Conservation (phyloP, 1,139 yeast species). For the Diutina ranongensis region DNA sequence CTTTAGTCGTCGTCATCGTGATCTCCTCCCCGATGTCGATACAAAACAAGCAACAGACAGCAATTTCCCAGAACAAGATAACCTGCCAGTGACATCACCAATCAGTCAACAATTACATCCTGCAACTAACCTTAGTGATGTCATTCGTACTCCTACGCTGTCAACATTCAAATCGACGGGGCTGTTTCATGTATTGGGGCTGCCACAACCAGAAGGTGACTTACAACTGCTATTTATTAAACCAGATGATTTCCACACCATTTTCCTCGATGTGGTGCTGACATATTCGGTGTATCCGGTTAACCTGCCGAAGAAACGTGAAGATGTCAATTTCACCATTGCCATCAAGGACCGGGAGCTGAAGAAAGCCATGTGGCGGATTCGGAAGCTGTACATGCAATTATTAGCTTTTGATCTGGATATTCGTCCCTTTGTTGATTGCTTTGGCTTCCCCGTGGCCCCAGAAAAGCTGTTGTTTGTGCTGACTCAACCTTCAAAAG, state of each 20-base stretch:
- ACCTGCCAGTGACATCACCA: not conserved
- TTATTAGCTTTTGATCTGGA: slow-evolving; percentile 44
- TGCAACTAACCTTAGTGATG: not conserved
- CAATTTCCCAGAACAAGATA: too few relatives aligned
- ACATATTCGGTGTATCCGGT: slow-evolving; percentile 23
- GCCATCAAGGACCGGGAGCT: slow-evolving; percentile 48
- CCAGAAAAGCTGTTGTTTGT: slow-evolving; percentile 45
- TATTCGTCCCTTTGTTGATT: slow-evolving; percentile 41
- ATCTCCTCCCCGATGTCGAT: not conserved
- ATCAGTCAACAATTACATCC: not conserved
- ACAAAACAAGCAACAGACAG: too few relatives aligned
- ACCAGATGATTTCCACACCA: slow-evolving; percentile 56
- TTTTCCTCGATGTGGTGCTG: slow-evolving; percentile 46
- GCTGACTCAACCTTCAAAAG: slow-evolving; percentile 51
- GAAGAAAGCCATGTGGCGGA: slow-evolving; percentile 60
- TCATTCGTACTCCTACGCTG: not conserved
- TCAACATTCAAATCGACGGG: not conserved
- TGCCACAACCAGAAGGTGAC: slow-evolving; percentile 23
- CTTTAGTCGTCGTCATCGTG: not conserved
- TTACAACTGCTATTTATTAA: slow-evolving; percentile 38
- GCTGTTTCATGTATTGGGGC: not conserved
- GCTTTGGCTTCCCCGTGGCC: slow-evolving; percentile 53
- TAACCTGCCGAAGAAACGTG: slow-evolving; percentile 21
- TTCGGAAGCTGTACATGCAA: slow-evolving; percentile 49
- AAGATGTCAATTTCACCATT: slow-evolving; percentile 51